Evolutionary conservation across 176 grass and related monocot species (phyloP).

Genomic region (Carex littledalei): DNA sequence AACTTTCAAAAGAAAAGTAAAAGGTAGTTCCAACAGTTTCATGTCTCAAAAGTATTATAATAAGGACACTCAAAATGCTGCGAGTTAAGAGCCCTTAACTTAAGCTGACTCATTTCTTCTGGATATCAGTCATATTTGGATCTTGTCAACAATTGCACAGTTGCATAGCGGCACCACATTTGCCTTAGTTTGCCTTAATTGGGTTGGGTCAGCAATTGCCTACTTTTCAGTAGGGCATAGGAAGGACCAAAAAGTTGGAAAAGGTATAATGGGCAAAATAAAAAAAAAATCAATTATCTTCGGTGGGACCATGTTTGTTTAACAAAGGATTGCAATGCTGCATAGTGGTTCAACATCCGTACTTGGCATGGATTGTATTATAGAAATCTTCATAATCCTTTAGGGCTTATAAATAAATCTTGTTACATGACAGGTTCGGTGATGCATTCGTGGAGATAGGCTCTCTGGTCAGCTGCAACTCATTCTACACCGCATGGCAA

Average conservation of each 20-base stretch:
- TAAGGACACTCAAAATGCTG: not conserved
- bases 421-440: constrained; percentile 36
- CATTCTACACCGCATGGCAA: constrained; percentile 60
- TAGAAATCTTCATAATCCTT: not conserved
- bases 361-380: not conserved
- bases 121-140: not conserved
- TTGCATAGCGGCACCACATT: not conserved
- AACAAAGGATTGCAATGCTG: not conserved
- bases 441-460: constrained; percentile 58
- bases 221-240: not conserved
- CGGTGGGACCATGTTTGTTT: not conserved
- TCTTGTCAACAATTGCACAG: not conserved
- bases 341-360: not conserved
- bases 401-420: not conserved
- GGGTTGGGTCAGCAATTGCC: not conserved
- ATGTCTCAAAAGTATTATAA: not conserved
- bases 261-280: not conserved
- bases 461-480: constrained; percentile 14
- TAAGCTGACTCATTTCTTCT: not conserved
- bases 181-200: not conserved
- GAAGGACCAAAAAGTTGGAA: not conserved
- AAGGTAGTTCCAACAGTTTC: not conserved
- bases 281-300: not conserved
- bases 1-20: too few relatives aligned
- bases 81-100: not conserved